Conservation (phyloP, 2,329 filamentous ascomycete genomes). For the Hypoxylon sp. region DNA sequence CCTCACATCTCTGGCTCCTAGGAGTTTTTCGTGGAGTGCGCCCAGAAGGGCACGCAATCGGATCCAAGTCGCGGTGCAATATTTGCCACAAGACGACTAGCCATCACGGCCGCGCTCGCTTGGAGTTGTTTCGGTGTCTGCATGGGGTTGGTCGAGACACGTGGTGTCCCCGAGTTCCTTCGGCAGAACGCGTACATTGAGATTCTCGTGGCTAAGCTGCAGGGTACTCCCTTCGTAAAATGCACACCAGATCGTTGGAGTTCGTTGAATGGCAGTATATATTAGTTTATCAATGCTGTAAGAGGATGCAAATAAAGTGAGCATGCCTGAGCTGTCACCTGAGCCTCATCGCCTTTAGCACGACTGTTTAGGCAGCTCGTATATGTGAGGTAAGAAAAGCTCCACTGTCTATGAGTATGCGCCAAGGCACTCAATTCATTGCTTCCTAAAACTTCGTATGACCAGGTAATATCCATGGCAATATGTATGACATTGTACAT, state of each 20-base stretch:
- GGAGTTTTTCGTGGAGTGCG: neutral
- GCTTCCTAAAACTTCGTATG: too few species aligned
- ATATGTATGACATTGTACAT: too few species aligned
- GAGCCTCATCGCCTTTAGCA: too few species aligned
- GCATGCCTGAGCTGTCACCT: neutral
- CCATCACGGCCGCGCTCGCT: neutral
- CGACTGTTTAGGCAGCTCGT: too few species aligned
- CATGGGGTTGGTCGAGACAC: too few species aligned
- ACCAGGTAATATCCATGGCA: too few species aligned
- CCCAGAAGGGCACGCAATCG: neutral
- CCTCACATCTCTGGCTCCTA: neutral
- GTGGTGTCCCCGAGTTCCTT: neutral
- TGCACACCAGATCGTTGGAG: neutral
- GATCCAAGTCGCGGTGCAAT: neutral
- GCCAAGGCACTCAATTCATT: too few species aligned
- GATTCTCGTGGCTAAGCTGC: too few species aligned
- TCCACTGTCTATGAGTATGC: too few species aligned
- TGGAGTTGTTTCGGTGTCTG: too few species aligned
- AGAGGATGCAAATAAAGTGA: neutral
- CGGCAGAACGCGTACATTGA: neutral
- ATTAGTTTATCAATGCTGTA: conserved; percentile 1
- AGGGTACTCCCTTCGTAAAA: neutral
- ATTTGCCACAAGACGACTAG: neutral
- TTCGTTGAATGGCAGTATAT: neutral
- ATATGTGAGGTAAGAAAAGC: too few species aligned